Evolutionary conservation across 23 red algal species (phyloP).

Genomic region (Chondrus crispus): DNA sequence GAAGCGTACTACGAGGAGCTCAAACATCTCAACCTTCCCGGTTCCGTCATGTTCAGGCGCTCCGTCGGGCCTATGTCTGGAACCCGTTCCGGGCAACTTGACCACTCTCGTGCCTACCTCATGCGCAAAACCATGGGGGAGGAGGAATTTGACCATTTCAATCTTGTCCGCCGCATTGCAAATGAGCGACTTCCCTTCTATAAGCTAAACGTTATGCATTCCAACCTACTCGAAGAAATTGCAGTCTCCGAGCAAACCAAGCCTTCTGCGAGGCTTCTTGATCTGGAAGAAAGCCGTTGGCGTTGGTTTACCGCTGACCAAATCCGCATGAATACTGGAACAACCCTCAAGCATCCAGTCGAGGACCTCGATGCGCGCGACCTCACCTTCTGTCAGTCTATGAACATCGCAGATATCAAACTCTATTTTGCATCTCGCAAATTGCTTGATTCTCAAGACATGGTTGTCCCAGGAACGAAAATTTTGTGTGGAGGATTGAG

Average conservation of each 20-base stretch:
- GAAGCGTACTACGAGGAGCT: background rate
- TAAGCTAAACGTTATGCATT: background rate
- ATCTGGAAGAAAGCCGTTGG: no score
- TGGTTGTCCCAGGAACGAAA: background rate
- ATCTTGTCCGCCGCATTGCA: background rate
- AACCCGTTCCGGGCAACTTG: background rate
- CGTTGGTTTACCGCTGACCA: background rate
- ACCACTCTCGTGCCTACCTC: conserved; percentile 2
- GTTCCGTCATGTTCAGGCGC: conserved; percentile 22
- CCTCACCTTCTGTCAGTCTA: conserved; percentile 33
- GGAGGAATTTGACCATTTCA: conserved; percentile 10
- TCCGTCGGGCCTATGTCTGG: background rate
- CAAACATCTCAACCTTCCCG: background rate
- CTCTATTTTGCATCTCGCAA: background rate
- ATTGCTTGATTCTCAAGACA: background rate
- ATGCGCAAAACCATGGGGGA: conserved; percentile 30
- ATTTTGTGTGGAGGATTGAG: conserved; percentile 29
- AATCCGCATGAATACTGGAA: conserved; percentile 24
- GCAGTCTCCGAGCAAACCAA: no score
- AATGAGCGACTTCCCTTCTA: background rate
- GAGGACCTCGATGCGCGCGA: background rate
- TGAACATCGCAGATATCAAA: conserved; percentile 4
- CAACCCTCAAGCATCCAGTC: background rate
- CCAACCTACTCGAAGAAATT: no score
- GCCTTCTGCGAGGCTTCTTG: no score